phyloP scores from a whole-genome alignment of 1,139 yeast genomes.

The Kurtzmaniella quercitrusa region DNA sequence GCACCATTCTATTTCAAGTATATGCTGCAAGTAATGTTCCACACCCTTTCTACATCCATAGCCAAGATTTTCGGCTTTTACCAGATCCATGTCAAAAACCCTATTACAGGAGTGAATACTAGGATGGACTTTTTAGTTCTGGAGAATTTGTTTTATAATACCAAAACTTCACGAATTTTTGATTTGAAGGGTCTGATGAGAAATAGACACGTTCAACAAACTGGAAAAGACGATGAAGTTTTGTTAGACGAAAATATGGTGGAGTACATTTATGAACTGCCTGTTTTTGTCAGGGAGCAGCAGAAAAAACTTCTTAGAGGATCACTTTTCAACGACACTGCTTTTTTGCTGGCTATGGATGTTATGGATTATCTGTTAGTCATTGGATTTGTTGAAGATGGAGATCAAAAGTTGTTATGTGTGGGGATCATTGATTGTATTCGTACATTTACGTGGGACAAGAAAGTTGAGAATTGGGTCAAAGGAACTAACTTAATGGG shows the following conservation, averaged over 20 bases:
- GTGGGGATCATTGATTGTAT: conserved; percentile 97
- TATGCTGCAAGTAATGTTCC: conserved; percentile 92
- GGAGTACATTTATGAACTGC: conserved; percentile 94
- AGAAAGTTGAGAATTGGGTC: conserved; percentile 97
- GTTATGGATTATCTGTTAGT: conserved; percentile 98
- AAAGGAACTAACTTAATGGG: conserved; percentile 81
- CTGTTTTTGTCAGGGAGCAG: conserved; percentile 89
- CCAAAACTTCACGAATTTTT: conserved; percentile 80
- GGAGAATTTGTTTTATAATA: conserved; percentile 91
- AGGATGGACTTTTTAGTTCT: conserved; percentile 90
- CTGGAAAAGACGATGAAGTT: conserved; percentile 94
- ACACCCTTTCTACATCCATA: conserved; percentile 88
- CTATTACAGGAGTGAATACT: conserved; percentile 68
- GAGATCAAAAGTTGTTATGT: conserved; percentile 63
- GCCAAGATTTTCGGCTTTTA: conserved; percentile 96
- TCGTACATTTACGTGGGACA: conserved; percentile 97
- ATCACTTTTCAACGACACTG: conserved; percentile 90
- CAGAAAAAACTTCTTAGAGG: conserved; percentile 83
- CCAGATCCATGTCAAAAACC: conserved; percentile 83
- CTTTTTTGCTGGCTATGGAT: conserved; percentile 93
- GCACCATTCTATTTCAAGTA: conserved; percentile 97
- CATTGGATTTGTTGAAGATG: conserved; percentile 62
- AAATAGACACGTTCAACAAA: conserved; percentile 92
- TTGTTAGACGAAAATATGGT: conserved; percentile 96
- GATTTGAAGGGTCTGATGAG: conserved; percentile 98